phyloP scores from a whole-genome alignment of 495 filamentous ascomycete genomes.

The Aspergillus sclerotiicarbonarius region DNA sequence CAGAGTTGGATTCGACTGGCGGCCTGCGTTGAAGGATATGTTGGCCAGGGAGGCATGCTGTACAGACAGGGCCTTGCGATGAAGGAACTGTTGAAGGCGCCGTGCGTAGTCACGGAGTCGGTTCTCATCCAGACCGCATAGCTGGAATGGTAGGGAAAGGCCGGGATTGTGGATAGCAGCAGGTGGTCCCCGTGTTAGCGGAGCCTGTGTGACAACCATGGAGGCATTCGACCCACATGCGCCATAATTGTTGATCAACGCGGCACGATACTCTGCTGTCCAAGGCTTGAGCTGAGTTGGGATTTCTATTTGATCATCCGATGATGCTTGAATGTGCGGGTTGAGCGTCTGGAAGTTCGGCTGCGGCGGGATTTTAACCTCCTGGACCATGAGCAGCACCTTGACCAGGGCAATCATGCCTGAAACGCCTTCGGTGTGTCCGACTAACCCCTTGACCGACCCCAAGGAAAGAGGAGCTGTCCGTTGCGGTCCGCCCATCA shows the following conservation, averaged over 20 bases:
- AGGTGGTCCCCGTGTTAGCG: neutral
- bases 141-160: slow-evolving; percentile 12
- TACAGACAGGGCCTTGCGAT: neutral
- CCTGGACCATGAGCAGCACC: slow-evolving; percentile 48
- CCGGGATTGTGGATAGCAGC: slow-evolving; percentile 4
- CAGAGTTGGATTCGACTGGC: slow-evolving; percentile 19
- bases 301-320: slow-evolving; percentile 41
- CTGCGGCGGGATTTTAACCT: slow-evolving; percentile 40
- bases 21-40: slow-evolving; percentile 15
- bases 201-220: slow-evolving; percentile 29
- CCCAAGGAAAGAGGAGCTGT: slow-evolving; percentile 24
- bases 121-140: slow-evolving; percentile 15
- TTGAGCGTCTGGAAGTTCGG: slow-evolving; percentile 43
- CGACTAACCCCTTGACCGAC: slow-evolving; percentile 51
- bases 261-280: slow-evolving; percentile 31
- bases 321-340: slow-evolving; percentile 26
- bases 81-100: slow-evolving; percentile 8
- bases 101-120: slow-evolving; percentile 14
- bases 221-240: slow-evolving; percentile 46
- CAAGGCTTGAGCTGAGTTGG: slow-evolving; percentile 28
- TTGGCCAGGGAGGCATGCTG: slow-evolving; percentile 9
- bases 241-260: slow-evolving; percentile 49
- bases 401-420: slow-evolving; percentile 49
- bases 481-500: slow-evolving; percentile 31
- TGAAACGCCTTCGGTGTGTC: slow-evolving; percentile 51